Percentiles rank a stretch among this genome's conserved stretches.
Conservation (phyloP, 768 basidiomycete species). For the Lactarius quietus region DNA sequence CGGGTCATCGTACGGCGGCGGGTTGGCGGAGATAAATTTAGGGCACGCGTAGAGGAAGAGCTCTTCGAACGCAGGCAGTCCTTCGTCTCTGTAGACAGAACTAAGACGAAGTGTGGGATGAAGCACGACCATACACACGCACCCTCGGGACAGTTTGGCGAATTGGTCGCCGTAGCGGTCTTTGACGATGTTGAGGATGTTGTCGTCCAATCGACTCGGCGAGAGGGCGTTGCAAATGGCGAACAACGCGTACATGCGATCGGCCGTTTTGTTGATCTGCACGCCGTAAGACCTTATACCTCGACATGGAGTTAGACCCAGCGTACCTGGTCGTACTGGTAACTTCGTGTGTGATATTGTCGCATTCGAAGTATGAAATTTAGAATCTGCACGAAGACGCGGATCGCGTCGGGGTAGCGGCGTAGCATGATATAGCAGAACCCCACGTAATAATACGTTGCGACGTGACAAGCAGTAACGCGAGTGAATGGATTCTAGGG, state of each 20-base stretch:
- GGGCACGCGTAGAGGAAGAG: conserved; percentile 94
- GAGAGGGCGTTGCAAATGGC: conserved; percentile 92
- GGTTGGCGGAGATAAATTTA: conserved; percentile 93
- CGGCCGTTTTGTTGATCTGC: conserved; percentile 95
- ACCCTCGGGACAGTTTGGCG: conserved; percentile 79
- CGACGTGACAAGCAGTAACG: conserved; percentile 95
- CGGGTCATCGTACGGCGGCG: conserved; percentile 88
- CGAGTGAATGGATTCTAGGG: conserved; percentile 78
- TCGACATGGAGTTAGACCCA: not conserved
- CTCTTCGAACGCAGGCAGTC: conserved; percentile 80
- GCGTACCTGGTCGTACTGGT: conserved; percentile 90
- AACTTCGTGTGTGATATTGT: conserved; percentile 94
- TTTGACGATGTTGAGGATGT: conserved; percentile 88
- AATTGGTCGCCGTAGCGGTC: conserved; percentile 94
- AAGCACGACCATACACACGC: conserved; percentile 35
- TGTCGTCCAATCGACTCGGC: conserved; percentile 90
- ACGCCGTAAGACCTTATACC: not conserved
- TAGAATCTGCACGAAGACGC: conserved; percentile 86
- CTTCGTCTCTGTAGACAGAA: conserved; percentile 51
- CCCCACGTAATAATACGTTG: conserved; percentile 93
- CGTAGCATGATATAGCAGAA: conserved; percentile 96
- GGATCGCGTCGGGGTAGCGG: conserved; percentile 93
- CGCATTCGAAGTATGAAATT: conserved; percentile 97
- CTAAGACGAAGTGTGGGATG: not conserved
- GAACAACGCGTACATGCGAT: conserved; percentile 95